Percentiles rank a stretch among this genome's conserved stretches.
phyloP scores from a whole-genome alignment of 2,329 filamentous ascomycete genomes.

The Colletotrichum orbiculare region DNA sequence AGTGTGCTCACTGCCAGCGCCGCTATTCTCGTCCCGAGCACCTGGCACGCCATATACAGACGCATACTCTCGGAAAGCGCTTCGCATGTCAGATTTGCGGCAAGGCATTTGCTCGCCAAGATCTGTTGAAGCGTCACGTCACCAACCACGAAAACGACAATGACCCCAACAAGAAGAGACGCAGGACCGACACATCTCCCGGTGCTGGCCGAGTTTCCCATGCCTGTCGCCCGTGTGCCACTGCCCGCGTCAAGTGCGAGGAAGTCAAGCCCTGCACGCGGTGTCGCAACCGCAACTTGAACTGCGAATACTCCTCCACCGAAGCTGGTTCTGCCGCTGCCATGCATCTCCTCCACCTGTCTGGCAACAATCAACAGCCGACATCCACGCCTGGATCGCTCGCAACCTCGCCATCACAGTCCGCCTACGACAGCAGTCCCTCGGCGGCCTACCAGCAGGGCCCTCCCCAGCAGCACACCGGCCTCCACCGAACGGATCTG shows the following conservation, averaged over 20 bases:
- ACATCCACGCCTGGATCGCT: conserved; percentile 36
- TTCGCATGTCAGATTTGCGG: conserved; percentile 62
- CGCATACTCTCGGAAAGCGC: conserved; percentile 61
- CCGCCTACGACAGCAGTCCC: conserved; percentile 35
- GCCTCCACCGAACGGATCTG: conserved; percentile 38
- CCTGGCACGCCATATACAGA: conserved; percentile 62
- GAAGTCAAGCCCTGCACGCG: conserved; percentile 65
- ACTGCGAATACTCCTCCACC: conserved; percentile 54
- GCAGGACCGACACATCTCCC: conserved; percentile 57
- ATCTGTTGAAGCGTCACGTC: conserved; percentile 64
- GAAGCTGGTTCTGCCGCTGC: conserved; percentile 54
- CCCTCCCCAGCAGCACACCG: conserved; percentile 35
- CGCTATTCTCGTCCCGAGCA: conserved; percentile 66
- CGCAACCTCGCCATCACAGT: conserved; percentile 39
- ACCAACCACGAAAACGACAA: conserved; percentile 60
- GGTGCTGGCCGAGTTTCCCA: conserved; percentile 62
- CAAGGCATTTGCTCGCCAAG: conserved; percentile 65
- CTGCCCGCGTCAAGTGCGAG: conserved; percentile 65
- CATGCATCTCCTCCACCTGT: conserved; percentile 57
- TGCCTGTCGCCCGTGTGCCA: conserved; percentile 63
- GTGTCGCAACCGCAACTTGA: conserved; percentile 58
- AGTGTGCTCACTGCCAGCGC: conserved; percentile 63
- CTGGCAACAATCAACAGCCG: conserved; percentile 47
- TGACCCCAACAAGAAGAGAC: conserved; percentile 58
- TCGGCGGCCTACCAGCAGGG: conserved; percentile 40